These are phyloP conservation scores for Pseudoturritis turrita DNA, from an alignment of 345 rosid genomes.

Conservation along the genomic window DNA sequence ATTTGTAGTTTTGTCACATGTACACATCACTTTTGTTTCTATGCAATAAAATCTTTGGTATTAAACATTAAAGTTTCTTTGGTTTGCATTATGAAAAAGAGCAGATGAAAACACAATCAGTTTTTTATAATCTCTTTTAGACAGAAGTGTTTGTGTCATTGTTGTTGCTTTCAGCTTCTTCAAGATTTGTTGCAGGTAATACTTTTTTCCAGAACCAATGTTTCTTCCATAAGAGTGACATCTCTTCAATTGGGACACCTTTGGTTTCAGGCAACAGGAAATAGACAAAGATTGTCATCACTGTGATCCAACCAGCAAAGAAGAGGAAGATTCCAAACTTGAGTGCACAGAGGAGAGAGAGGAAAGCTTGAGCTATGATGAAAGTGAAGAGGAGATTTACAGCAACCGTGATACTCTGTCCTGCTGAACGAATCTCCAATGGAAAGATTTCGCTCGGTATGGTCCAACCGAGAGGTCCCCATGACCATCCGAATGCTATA, in stretches of 20 bases:
- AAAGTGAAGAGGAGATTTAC: conserved; percentile 89
- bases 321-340: conserved; percentile 88
- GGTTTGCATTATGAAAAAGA: neutral
- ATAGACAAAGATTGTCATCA: conserved; percentile 83
- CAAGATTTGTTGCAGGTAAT: conserved; percentile 37
- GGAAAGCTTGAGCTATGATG: conserved; percentile 71
- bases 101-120: neutral
- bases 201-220: conserved; percentile 94
- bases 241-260: conserved; percentile 92
- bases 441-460: conserved; percentile 94
- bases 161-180: conserved; percentile 28
- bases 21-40: neutral
- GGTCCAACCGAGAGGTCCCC: conserved; percentile 98
- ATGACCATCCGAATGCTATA: conserved; percentile 92
- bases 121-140: neutral
- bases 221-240: conserved; percentile 74
- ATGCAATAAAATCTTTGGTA: neutral
- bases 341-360: conserved; percentile 67
- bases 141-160: neutral
- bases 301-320: conserved; percentile 68
- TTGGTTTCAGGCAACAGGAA: conserved; percentile 81
- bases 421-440: conserved; percentile 80
- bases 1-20: neutral
- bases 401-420: conserved; percentile 88
- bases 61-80: neutral